Conservation (phyloP, 1,139 yeast species). For the Suhomyces coccinellae region DNA sequence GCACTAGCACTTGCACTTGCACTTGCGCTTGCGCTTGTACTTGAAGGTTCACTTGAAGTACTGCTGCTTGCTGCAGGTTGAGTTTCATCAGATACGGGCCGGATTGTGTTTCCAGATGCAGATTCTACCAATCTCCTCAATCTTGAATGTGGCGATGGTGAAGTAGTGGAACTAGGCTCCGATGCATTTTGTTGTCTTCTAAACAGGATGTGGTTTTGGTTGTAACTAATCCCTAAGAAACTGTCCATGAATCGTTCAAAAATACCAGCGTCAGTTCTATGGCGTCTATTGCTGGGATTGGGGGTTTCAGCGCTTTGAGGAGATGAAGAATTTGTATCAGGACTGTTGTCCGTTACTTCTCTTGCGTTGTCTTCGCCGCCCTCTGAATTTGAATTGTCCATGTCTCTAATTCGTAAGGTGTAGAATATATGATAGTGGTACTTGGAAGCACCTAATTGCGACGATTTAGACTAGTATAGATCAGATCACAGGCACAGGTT, state of each 20-base stretch:
- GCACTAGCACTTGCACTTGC: neutral
- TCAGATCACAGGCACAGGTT: too few relatives aligned
- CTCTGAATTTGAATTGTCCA: neutral
- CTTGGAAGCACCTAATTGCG: too few relatives aligned
- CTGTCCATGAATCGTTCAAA: slow-evolving; percentile 20
- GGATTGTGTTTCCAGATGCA: neutral
- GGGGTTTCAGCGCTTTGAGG: neutral
- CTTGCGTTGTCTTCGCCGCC: neutral
- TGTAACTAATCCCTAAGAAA: slow-evolving; percentile 14
- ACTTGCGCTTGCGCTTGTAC: too few relatives aligned
- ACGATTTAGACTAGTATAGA: too few relatives aligned
- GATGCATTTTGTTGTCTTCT: neutral
- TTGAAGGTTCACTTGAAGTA: too few relatives aligned
- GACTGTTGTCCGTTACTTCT: neutral
- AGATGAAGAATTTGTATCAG: neutral
- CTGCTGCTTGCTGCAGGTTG: neutral
- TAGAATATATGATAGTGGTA: too few relatives aligned
- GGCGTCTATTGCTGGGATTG: slow-evolving; percentile 5
- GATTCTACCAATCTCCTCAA: slow-evolving; percentile 3
- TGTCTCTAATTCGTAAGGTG: too few relatives aligned
- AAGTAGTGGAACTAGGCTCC: neutral
- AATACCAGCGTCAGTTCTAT: slow-evolving; percentile 14
- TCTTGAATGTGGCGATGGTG: slow-evolving; percentile 1
- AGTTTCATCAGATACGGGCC: neutral
- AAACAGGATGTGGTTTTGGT: neutral